phyloP scores from a whole-genome alignment of 2,329 filamentous ascomycete genomes.

The Xylariaceae sp. region DNA sequence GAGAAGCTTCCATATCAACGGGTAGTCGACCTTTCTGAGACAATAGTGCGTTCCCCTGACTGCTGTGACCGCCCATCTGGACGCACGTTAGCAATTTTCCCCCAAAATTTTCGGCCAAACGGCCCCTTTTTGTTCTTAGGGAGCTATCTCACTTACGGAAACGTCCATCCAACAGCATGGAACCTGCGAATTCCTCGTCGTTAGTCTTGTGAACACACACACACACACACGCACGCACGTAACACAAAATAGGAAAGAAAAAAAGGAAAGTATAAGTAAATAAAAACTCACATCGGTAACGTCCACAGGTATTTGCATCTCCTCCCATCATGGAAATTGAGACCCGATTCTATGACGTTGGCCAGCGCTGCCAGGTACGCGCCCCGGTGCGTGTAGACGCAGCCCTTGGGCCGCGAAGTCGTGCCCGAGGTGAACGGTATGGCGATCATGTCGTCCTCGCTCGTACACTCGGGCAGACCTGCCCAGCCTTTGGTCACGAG shows the following conservation, averaged over 20 bases:
- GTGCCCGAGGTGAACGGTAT: conserved; percentile 94
- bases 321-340: conserved; percentile 63
- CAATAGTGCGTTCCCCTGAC: conserved; percentile 94
- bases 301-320: conserved; percentile 86
- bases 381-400: conserved; percentile 84
- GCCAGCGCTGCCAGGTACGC: conserved; percentile 78
- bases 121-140: no score
- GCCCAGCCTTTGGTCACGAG: conserved; percentile 68
- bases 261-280: no score
- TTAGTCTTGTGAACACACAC: no score
- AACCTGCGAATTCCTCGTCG: conserved; percentile 51
- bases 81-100: conserved; percentile 1
- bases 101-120: no score
- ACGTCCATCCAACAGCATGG: conserved; percentile 73
- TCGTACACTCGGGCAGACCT: conserved; percentile 61
- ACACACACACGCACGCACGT: no score
- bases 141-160: conserved; percentile 47
- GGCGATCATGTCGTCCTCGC: conserved; percentile 78
- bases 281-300: conserved; percentile 75
- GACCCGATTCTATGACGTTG: conserved; percentile 82
- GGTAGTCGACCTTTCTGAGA: conserved; percentile 90
- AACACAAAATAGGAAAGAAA: no score
- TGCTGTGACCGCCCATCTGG: conserved; percentile 76
- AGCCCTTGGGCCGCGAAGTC: conserved; percentile 85
- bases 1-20: conserved; percentile 82